Base-by-base conservation (phyloP, 2,329 filamentous ascomycete genomes). In the Xylogone sp. region DNA sequence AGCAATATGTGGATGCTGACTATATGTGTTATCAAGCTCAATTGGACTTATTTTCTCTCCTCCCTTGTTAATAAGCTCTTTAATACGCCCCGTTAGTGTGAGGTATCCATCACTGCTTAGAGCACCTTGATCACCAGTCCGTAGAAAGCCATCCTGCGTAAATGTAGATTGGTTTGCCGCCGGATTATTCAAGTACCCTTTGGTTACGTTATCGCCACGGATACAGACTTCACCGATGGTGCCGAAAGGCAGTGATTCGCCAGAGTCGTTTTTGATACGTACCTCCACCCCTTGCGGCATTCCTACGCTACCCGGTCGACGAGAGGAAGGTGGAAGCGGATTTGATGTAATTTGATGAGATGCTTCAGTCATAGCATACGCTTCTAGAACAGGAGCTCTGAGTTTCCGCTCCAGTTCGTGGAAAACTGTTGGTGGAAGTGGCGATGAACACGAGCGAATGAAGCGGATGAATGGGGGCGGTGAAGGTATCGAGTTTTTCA, bases 301-400 rank as follows among this genome's bases (percentile, higher is more conserved):
- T 3, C 45, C 48, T 3, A 47, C 45, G 1, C 22, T 31, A 20
- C 45, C 45, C 3, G 45, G 22, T 21, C 34, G 31, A 6, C 45
- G 22, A 13, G 34, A 13, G 31, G 13, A 22, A 19, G 45, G 42
- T 31, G 87, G 86, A 1, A 86, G 73, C 21, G 82, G 82, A 72
- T 84, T 86, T 31, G 84, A 87, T 1, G 86, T 88, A 84, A 90
- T 89, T 66, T 90, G 87, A 64, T 90, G 86, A 7, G 89, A 82
- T 7, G 88, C 88, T 71, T 93, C 89, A 34, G 88, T 93, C 89
- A 94, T 94, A 58, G 88, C 89, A 62, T 93, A 93, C 12, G 88
- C 88, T 71, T 93, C 88, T 19, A 94, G 76, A 0, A 94, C 88
- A 1, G 89, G 88, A 0, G 88, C 87, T 46, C 81, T 75, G 66